Evolutionary conservation across 1,284 basidiomycete genomes (phyloP).

Genomic region (Pseudozyma flocculosa): DNA sequence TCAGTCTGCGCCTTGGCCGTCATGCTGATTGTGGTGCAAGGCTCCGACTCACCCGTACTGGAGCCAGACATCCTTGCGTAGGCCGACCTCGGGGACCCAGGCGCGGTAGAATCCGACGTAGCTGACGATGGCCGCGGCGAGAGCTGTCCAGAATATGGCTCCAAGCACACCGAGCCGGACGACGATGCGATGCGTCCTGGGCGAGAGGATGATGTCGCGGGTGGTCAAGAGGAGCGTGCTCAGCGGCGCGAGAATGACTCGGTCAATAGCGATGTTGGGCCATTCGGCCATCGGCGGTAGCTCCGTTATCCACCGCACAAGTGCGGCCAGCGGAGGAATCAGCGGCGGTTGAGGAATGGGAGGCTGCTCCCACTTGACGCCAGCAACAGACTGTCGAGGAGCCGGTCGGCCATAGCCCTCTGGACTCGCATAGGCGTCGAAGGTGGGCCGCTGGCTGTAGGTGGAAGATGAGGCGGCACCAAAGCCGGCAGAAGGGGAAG

Average conservation of each 20-base stretch:
- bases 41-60: slow-evolving; percentile 32
- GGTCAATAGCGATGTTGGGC: slow-evolving; percentile 32
- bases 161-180: slow-evolving; percentile 47
- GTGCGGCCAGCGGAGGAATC: slow-evolving; percentile 20
- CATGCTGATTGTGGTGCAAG: too few species aligned
- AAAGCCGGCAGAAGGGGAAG: too few species aligned
- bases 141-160: slow-evolving; percentile 41
- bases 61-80: slow-evolving; percentile 47
- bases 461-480: too few species aligned
- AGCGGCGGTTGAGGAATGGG: slow-evolving; percentile 30
- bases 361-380: slow-evolving; percentile 2
- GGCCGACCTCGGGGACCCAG: slow-evolving; percentile 52
- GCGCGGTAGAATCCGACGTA: slow-evolving; percentile 55
- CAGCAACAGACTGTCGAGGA: too few species aligned
- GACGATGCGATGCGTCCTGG: slow-evolving; percentile 49
- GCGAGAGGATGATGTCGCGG: slow-evolving; percentile 43
- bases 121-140: slow-evolving; percentile 43
- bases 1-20: too few species aligned
- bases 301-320: slow-evolving; percentile 29
- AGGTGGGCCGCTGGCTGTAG: too few species aligned
- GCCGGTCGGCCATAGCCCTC: too few species aligned
- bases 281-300: slow-evolving; percentile 39
- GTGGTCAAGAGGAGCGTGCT: slow-evolving; percentile 18
- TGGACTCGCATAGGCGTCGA: too few species aligned
- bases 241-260: slow-evolving; percentile 30